A percentile compares a stretch with the other conserved stretches of the same genome.
Conservation (phyloP, 2,329 filamentous ascomycete genomes). For the Pestalotiopsis sp. region DNA sequence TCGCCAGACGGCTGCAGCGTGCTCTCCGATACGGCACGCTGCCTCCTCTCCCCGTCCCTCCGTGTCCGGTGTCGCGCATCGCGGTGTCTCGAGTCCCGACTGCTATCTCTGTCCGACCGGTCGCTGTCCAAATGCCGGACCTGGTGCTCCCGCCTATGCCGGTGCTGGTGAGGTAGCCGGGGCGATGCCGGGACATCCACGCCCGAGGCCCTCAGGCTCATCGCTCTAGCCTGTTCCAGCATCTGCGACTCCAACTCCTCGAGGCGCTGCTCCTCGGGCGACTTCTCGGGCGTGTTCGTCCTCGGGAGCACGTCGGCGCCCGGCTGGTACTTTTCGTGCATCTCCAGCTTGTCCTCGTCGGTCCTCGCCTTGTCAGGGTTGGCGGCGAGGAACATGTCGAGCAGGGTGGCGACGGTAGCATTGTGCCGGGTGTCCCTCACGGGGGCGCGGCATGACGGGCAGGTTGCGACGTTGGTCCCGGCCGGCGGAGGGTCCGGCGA, state of each 20-base stretch:
- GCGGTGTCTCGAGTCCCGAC: conserved; percentile 26
- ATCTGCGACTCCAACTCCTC: conserved; percentile 70
- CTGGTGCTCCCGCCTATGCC: conserved; percentile 25
- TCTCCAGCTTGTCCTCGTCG: conserved; percentile 72
- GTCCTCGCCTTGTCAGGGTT: conserved; percentile 75
- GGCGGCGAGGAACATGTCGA: conserved; percentile 83
- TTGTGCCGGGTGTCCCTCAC: conserved; percentile 89
- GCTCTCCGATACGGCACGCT: conserved; percentile 33
- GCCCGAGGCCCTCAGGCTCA: conserved; percentile 71
- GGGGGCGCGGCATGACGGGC: conserved; percentile 84
- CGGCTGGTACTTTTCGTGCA: conserved; percentile 73
- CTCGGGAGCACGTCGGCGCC: conserved; percentile 79
- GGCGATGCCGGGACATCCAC: conserved; percentile 37
- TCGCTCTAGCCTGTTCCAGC: conserved; percentile 68
- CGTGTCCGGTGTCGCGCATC: conserved; percentile 23
- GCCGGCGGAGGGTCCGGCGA: conserved; percentile 49
- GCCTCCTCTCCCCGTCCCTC: conserved; percentile 30
- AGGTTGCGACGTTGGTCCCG: conserved; percentile 68
- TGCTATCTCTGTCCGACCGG: conserved; percentile 32
- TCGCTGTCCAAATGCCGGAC: conserved; percentile 31
- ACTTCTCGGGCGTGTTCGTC: conserved; percentile 50
- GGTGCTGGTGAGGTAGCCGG: conserved; percentile 14
- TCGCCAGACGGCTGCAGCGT: conserved; percentile 38
- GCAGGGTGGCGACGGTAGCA: conserved; percentile 82
- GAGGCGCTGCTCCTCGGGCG: conserved; percentile 50